A percentile compares a stretch with the other conserved stretches of the same genome.
phyloP scores from a whole-genome alignment of 306 rosid genomes.

The Clitoria ternatea region DNA sequence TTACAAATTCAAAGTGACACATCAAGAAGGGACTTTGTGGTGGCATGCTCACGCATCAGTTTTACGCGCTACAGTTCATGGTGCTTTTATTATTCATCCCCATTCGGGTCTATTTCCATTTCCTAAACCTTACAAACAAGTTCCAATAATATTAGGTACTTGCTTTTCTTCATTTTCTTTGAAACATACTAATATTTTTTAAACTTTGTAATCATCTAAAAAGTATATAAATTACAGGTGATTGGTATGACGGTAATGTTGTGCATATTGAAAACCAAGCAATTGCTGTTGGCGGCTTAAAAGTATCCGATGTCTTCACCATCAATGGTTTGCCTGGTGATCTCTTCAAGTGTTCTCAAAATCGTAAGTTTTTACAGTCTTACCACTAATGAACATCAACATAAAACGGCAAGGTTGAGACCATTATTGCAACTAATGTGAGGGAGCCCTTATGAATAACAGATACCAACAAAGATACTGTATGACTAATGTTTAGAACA shows the following conservation, averaged over 20 bases:
- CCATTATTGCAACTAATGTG: no score
- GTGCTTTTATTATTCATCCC: slow-evolving; percentile 53
- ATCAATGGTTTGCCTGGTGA: slow-evolving; percentile 62
- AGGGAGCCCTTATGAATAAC: no score
- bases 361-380: neutral
- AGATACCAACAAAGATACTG: no score
- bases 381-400: neutral
- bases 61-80: slow-evolving; percentile 58
- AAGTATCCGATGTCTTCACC: slow-evolving; percentile 40
- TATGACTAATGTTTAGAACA: no score
- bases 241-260: slow-evolving; percentile 55
- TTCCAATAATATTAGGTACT: slow-evolving; percentile 48
- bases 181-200: no score
- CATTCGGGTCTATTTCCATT: slow-evolving; percentile 23
- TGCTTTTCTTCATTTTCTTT: no score
- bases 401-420: no score
- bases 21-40: slow-evolving; percentile 68
- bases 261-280: slow-evolving; percentile 35
- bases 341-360: slow-evolving; percentile 42
- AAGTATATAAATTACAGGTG: slow-evolving; percentile 41
- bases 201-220: no score
- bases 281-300: slow-evolving; percentile 14
- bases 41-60: slow-evolving; percentile 60
- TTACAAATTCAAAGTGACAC: slow-evolving; percentile 39
- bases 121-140: slow-evolving; percentile 31